Base-by-base conservation (phyloP, 1,139 yeast species). In the Nakaseomyces kungkrabaensis region DNA sequence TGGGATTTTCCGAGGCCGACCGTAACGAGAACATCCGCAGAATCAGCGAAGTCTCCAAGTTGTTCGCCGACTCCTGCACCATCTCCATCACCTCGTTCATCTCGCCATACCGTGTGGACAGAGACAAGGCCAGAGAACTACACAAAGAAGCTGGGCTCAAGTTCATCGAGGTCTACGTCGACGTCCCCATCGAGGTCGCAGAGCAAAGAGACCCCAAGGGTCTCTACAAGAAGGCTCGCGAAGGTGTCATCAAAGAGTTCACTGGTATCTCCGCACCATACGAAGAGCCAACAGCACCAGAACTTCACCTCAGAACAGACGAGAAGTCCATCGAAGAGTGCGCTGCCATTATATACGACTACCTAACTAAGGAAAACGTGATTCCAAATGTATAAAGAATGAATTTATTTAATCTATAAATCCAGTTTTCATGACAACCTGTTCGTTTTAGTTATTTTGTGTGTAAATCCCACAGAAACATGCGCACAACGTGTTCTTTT, bases 191-290 rank as follows among this genome's bases (percentile, higher is more conserved):
- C 49, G 89, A 83, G 60, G 88, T 89, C 53, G 97, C 97, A 49
- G 97, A 90, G 73, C 78, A 86, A 69, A 85, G 97, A 71, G 97
- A 90, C 69, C 97, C 97, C 56, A 90, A 90, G 74, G 97, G 97
- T 8, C 75, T 90, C 59, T 90, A 90, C 74, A 88, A 89, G 71
- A 90, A 90, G 76, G 97, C 97, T 25, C 81, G 97, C 67, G 95
- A 89, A 62, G 97, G 97, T 33, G 74, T 85, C 55, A 90, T 90
- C 67, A 87, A 87, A 70, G 96, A 90, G 66, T 90, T 90, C 72
- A 90, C 97, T 25, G 97, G 97, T 51, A 83, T 90, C 54, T 82
- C 90, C 58, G 97, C 96, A 13, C 97, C 97, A 38, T 90, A 90
- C 67, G 97, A 90, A 73, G 94, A 86, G 1, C 97, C 97, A 46